phyloP scores from a whole-genome alignment of 331 rosid genomes.

The Quercus tomentella region DNA sequence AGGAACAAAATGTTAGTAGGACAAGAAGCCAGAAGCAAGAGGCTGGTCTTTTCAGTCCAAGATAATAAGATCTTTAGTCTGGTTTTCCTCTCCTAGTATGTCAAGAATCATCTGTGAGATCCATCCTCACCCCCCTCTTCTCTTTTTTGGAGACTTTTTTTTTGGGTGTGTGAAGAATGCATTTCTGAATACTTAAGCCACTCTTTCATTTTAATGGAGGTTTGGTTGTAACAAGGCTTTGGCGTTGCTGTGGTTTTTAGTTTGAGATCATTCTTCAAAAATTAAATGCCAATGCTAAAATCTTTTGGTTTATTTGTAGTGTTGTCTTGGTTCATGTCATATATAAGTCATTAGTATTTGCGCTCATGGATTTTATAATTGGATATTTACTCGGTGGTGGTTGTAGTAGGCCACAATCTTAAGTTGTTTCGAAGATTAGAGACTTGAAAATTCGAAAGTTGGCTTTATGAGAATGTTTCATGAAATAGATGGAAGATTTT shows the following conservation, averaged over 20 bases:
- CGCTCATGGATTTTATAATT: neutral
- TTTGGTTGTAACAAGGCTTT: neutral
- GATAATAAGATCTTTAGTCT: neutral
- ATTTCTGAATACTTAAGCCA: neutral
- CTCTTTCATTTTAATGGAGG: neutral
- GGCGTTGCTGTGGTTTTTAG: neutral
- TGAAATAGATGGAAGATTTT: neutral
- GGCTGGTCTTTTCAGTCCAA: neutral
- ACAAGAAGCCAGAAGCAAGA: neutral
- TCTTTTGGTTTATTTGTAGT: neutral
- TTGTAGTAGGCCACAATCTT: constrained; percentile 61
- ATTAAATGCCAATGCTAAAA: neutral
- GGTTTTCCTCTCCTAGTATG: neutral
- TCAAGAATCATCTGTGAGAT: neutral
- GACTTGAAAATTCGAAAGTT: constrained; percentile 60
- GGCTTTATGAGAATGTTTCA: constrained; percentile 25
- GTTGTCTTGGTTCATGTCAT: neutral
- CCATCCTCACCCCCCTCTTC: neutral
- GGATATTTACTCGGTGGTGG: neutral
- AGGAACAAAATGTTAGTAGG: no score
- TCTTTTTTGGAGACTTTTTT: neutral
- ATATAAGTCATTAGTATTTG: neutral
- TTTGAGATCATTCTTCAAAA: neutral
- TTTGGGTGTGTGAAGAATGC: neutral
- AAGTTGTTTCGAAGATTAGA: constrained; percentile 74